Evolutionary conservation across 2,329 filamentous ascomycete genomes (phyloP).

Genomic region (Saccharata proteae): DNA sequence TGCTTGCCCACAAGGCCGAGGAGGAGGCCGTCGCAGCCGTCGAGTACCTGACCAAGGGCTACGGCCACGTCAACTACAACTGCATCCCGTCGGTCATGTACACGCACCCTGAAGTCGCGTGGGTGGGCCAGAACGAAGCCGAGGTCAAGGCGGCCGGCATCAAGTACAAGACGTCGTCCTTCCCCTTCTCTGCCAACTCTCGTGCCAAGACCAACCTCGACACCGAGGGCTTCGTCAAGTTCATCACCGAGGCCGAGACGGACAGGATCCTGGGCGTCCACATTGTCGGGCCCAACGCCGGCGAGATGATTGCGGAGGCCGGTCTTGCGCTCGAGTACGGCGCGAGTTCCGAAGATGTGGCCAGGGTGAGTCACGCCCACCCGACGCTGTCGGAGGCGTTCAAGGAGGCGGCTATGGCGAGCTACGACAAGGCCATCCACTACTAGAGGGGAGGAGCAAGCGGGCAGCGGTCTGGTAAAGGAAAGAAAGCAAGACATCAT

Average conservation of each 20-base stretch:
- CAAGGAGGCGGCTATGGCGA: conserved; percentile 99
- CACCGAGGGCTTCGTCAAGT: conserved; percentile 92
- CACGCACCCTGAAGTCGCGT: conserved; percentile 95
- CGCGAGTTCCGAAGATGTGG: conserved; percentile 63
- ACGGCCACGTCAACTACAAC: conserved; percentile 97
- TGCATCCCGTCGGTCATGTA: conserved; percentile 99
- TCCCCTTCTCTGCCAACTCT: conserved; percentile 97
- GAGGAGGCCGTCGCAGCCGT: conserved; percentile 92
- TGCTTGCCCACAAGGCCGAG: conserved; percentile 99
- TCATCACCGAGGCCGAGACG: conserved; percentile 90
- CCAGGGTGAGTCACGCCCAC: conserved; percentile 87
- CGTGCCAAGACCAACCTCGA: conserved; percentile 98
- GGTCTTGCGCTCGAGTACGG: conserved; percentile 94
- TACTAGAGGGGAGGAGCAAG: conserved; percentile 55
- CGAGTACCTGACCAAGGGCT: conserved; percentile 95
- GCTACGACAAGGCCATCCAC: conserved; percentile 90
- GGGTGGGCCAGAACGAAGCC: conserved; percentile 96
- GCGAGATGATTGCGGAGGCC: conserved; percentile 98
- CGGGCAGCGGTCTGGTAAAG: too few relatives aligned
- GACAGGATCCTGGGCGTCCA: conserved; percentile 91
- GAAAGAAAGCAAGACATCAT: too few relatives aligned
- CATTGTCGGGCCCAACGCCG: conserved; percentile 90
- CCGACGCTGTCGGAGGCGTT: conserved; percentile 94
- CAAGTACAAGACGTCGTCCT: conserved; percentile 85
- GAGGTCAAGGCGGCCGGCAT: conserved; percentile 83